Evolutionary conservation across 2,329 filamentous ascomycete genomes (phyloP).

Genomic region (Colletotrichum viniferum): DNA sequence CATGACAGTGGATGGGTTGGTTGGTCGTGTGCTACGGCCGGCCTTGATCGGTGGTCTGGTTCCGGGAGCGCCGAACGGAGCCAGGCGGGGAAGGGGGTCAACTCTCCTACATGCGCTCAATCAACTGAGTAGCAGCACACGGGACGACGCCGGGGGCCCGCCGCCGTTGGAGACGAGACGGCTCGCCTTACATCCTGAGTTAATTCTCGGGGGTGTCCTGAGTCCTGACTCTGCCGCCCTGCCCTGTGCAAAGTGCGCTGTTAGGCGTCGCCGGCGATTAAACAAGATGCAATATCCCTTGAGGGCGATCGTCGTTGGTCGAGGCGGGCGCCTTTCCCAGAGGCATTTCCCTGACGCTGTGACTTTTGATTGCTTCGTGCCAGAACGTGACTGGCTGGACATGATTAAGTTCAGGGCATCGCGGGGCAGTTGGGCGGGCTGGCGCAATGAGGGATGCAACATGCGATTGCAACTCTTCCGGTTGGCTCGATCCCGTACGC

Average conservation of each 20-base stretch:
- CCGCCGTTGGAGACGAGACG: neutral
- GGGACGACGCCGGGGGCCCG: neutral
- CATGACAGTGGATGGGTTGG: neutral
- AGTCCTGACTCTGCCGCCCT: neutral
- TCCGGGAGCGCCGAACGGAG: slow-evolving; percentile 12
- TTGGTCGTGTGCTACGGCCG: neutral
- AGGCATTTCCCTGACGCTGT: neutral
- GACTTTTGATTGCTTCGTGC: neutral
- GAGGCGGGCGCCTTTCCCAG: neutral
- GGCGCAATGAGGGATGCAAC: neutral
- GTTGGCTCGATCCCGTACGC: neutral
- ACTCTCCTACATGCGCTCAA: neutral
- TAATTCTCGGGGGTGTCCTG: neutral
- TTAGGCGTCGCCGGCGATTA: neutral
- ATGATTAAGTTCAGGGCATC: neutral
- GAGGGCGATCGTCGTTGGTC: neutral
- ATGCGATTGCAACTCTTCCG: neutral
- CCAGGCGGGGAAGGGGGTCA: neutral
- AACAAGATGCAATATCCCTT: neutral
- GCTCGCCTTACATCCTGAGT: neutral
- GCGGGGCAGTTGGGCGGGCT: neutral
- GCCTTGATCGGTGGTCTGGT: neutral
- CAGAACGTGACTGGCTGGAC: neutral
- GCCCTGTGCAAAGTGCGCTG: neutral
- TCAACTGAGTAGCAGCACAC: neutral